phyloP scores from a whole-genome alignment of 1,284 basidiomycete genomes.

The Naganishia sp. region DNA sequence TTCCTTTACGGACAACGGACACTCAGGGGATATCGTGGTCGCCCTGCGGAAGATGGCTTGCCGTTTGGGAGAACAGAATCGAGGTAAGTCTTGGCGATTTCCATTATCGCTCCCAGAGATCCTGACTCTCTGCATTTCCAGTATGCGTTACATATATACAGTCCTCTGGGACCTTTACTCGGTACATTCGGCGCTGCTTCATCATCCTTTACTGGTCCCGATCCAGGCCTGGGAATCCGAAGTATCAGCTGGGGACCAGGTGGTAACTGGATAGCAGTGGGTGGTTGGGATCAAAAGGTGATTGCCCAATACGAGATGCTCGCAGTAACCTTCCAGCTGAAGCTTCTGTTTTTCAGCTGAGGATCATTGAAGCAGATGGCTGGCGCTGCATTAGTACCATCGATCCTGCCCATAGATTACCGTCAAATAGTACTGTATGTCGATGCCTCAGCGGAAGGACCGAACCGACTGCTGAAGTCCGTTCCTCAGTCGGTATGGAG shows the following conservation, averaged over 20 bases:
- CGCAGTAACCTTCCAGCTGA: neutral
- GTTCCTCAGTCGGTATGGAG: slow-evolving; percentile 68
- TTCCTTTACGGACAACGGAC: slow-evolving; percentile 72
- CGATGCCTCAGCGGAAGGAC: neutral
- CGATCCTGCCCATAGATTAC: slow-evolving; percentile 62
- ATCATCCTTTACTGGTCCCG: slow-evolving; percentile 55
- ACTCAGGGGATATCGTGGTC: slow-evolving; percentile 75
- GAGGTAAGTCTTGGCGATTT: slow-evolving; percentile 60
- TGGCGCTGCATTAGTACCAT: slow-evolving; percentile 72
- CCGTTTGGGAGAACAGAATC: slow-evolving; percentile 77
- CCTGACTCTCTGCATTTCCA: slow-evolving; percentile 47
- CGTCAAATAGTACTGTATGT: slow-evolving; percentile 42
- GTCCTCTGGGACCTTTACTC: slow-evolving; percentile 69
- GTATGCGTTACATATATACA: slow-evolving; percentile 78
- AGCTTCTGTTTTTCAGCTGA: slow-evolving; percentile 58
- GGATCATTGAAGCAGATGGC: slow-evolving; percentile 73
- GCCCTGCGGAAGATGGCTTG: slow-evolving; percentile 75
- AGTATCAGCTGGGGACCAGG: slow-evolving; percentile 77
- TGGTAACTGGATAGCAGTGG: slow-evolving; percentile 72
- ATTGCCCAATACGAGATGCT: slow-evolving; percentile 30
- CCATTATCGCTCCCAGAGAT: neutral
- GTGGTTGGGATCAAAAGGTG: slow-evolving; percentile 82
- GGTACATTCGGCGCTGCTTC: slow-evolving; percentile 64
- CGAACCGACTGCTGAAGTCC: neutral
- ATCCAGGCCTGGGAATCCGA: slow-evolving; percentile 77